These are phyloP conservation scores for Neospermospora avenae DNA, from an alignment of 2,329 filamentous ascomycete species.

Conservation along the genomic window DNA sequence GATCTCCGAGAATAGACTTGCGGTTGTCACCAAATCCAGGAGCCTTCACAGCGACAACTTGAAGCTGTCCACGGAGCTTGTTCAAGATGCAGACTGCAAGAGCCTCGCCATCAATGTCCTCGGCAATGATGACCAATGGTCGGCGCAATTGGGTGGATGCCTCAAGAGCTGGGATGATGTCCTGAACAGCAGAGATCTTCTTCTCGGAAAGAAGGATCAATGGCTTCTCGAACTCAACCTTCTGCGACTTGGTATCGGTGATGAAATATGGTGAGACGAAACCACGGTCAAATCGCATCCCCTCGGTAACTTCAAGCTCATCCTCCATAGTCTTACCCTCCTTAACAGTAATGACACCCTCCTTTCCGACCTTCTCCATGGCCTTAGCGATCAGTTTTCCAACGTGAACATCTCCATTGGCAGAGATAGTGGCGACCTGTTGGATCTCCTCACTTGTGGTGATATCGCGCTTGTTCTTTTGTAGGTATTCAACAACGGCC, in stretches of 20 bases:
- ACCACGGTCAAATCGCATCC: slow-evolving; percentile 99
- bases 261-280: slow-evolving; percentile 99
- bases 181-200: slow-evolving; percentile 99
- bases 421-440: slow-evolving; percentile 96
- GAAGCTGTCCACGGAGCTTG: slow-evolving; percentile 99
- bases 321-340: slow-evolving; percentile 98
- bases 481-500: slow-evolving; percentile 88
- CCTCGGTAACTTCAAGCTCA: slow-evolving; percentile 98
- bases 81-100: slow-evolving; percentile 98
- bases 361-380: slow-evolving; percentile 99
- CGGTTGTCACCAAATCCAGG: slow-evolving; percentile 99
- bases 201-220: slow-evolving; percentile 98
- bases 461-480: slow-evolving; percentile 95
- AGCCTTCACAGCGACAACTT: slow-evolving; percentile 97
- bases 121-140: slow-evolving; percentile 95
- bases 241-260: slow-evolving; percentile 96
- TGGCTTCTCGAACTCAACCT: slow-evolving; percentile 99
- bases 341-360: slow-evolving; percentile 99
- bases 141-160: slow-evolving; percentile 93
- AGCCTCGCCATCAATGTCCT: slow-evolving; percentile 98
- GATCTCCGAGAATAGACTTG: slow-evolving; percentile 97
- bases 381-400: slow-evolving; percentile 94
- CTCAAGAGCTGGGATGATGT: slow-evolving; percentile 97
- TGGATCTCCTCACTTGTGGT: slow-evolving; percentile 96
- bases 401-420: slow-evolving; percentile 94